Base-by-base conservation (phyloP, 345 rosid species). In the Hypericum perforatum region DNA sequence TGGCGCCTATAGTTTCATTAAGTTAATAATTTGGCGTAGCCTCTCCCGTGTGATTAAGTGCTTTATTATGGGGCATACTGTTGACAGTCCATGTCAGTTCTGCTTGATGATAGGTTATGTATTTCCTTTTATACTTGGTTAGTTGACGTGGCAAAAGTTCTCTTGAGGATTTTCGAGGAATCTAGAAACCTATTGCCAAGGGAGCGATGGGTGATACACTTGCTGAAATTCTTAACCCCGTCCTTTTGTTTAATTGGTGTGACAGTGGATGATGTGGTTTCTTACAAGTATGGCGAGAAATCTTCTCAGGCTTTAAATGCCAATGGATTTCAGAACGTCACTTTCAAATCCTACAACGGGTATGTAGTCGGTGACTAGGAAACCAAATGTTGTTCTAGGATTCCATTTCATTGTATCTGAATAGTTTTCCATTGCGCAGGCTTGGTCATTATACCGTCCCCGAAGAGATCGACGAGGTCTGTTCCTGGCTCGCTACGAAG, bases 401-500 rank as follows among this genome's bases (percentile, higher is more conserved):
- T 22, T 22, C 32, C 32, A 22, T 1, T 4, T 1, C 32, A 22
- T 22, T 22, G 4, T 22, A 22, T 16, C 57, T 53, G 37, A 41
- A 59, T 10, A 16, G 16, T 53, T 63, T 54, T 39, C 7, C 46
- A 42, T 40, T 32, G 12, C 59, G 57, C 73, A 85, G 83, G 72
- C 95, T 91, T 39, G 98, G 98, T 36, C 98, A 91, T 74, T 70
- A 79, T 75, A 91, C 95, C 6, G 76, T 80, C 63, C 95, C 95
- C 10, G 78, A 85, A 63, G 98, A 91, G 82, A 80, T 82, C 95
- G 81, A 87, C 11, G 81, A 78, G 63, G 78, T 87, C 43, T 85
- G 90, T 50, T 60, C 77, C 11, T 91, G 96, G 96, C 72, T 91
- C 22, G 70, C 73, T 29, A 74, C 92, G 13, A 85, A 76, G 37